Percentiles rank a stretch among this genome's conserved stretches.
phyloP scores from a whole-genome alignment of 1,284 basidiomycete genomes.

The Inonotus hispidus region DNA sequence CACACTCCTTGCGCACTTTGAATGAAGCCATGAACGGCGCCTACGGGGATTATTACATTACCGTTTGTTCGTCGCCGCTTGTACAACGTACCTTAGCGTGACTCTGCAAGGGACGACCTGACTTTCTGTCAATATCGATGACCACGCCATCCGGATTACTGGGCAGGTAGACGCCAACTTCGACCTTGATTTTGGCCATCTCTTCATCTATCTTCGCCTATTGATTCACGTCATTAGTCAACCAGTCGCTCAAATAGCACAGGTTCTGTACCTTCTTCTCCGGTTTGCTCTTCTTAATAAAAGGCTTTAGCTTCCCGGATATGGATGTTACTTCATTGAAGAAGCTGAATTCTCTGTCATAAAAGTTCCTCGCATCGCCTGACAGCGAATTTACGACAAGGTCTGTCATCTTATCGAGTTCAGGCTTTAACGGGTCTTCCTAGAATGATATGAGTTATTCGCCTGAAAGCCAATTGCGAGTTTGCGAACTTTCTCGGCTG shows the following conservation, averaged over 20 bases:
- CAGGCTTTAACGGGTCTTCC: conserved; percentile 94
- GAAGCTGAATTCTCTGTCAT: conserved; percentile 93
- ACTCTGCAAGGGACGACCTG: conserved; percentile 92
- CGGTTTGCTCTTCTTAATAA: conserved; percentile 90
- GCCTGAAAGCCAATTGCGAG: background rate
- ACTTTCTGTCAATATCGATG: conserved; percentile 94
- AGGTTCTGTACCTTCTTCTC: conserved; percentile 82
- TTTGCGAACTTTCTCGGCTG: conserved; percentile 66
- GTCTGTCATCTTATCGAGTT: conserved; percentile 83
- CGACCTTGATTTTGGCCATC: conserved; percentile 93
- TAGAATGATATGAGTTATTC: conserved; percentile 29
- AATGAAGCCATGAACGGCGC: conserved; percentile 99
- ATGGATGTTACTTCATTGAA: conserved; percentile 97
- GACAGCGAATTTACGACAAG: conserved; percentile 83
- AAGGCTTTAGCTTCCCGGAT: conserved; percentile 96
- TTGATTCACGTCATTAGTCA: background rate
- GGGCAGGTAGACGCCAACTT: conserved; percentile 93
- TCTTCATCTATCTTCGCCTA: conserved; percentile 99
- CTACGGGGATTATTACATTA: conserved; percentile 37
- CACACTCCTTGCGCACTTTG: conserved; percentile 85
- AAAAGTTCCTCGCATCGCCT: conserved; percentile 88
- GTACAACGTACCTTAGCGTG: conserved; percentile 83
- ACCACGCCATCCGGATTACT: conserved; percentile 97
- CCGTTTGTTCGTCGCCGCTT: background rate
- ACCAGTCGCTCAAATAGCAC: background rate